Evolutionary conservation across 1,284 basidiomycete genomes (phyloP), one percentile per base, ranked within the genome.

Genomic region (Rhodotorula sp.): DNA sequence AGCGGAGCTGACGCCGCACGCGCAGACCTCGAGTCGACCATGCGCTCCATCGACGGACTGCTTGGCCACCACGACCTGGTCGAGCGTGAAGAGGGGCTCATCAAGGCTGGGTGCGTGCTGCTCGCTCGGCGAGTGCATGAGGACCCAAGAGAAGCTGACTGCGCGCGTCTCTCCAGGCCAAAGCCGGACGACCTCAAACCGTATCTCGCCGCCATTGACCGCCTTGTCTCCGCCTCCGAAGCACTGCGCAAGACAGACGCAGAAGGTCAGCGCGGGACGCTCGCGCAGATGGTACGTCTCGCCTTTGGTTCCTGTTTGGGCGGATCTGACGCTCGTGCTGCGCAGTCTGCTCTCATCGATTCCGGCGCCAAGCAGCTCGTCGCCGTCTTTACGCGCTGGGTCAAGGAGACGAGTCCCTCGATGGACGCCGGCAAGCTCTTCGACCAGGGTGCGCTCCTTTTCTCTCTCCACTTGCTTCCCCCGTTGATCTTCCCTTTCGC

Each of bases 21-120:
- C 44, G 19, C 66, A 76, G 75, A 79, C 66, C 66, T 79, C 60
- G 77, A 78, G 44, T 57, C 65, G n/a, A 73, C 75, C 4, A 63
- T 79, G 45, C 54, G 74, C 25, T 77, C 77, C 21, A 77, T 79
- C 54, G 78, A 79, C 55, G 77, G 74, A 14, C 58, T 79, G 13
- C 64, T 79, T 17, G 77, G 77, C 0, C 75, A 77, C 16, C 72
- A 78, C 64, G 75, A 78, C 65, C 68, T 78, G n/a, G 73, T 79
- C 52, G 77, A 78, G 53, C 63, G 68, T 13, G 78, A 79, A 56
- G 67, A 75, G 46, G 74, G 69, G 1, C 53, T 78, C 27, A 78
- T 79, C 58, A 64, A 65, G 19, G 67, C 68, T 4, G 74, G 74
- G 74, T 71, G 16, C 27, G 64, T 23, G 4, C 17, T 0, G 16